Evolutionary conservation across 345 rosid genomes (phyloP).

Genomic region (Eucalyptus melliodora): DNA sequence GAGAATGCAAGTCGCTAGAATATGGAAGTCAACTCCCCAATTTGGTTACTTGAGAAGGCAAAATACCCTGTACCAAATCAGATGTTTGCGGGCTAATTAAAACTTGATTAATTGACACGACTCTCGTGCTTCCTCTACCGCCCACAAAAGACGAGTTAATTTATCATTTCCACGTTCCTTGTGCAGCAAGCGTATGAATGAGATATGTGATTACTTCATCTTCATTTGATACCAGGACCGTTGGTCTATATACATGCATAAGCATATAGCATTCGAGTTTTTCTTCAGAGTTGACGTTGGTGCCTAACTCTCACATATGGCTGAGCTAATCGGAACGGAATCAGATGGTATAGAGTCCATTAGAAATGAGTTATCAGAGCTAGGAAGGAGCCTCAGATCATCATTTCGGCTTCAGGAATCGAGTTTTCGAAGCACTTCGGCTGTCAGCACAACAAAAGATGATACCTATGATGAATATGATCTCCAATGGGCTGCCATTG

Average conservation of each 20-base stretch:
- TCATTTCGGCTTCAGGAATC: constrained; percentile 35
- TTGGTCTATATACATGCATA: background rate
- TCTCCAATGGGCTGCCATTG: constrained; percentile 56
- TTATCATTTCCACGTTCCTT: background rate
- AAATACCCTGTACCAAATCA: background rate
- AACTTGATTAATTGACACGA: background rate
- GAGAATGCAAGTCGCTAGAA: background rate
- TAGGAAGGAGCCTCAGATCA: constrained; percentile 56
- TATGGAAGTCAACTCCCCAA: background rate
- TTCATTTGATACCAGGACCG: background rate
- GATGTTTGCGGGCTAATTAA: background rate
- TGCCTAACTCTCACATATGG: constrained; percentile 11
- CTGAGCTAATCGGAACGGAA: constrained; percentile 31
- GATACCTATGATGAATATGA: constrained; percentile 23
- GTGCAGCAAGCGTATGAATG: background rate
- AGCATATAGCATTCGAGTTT: background rate
- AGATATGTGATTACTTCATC: background rate
- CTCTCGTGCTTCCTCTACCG: background rate
- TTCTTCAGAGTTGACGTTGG: background rate
- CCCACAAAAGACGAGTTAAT: background rate
- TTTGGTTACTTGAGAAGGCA: background rate
- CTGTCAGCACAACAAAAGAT: constrained; percentile 1
- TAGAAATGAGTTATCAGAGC: constrained; percentile 45
- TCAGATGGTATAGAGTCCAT: constrained; percentile 51
- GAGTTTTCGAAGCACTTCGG: constrained; percentile 29